These are phyloP conservation scores for Blastobotrys proliferans DNA, from an alignment of 1,139 yeast species.

Conservation along the genomic window DNA sequence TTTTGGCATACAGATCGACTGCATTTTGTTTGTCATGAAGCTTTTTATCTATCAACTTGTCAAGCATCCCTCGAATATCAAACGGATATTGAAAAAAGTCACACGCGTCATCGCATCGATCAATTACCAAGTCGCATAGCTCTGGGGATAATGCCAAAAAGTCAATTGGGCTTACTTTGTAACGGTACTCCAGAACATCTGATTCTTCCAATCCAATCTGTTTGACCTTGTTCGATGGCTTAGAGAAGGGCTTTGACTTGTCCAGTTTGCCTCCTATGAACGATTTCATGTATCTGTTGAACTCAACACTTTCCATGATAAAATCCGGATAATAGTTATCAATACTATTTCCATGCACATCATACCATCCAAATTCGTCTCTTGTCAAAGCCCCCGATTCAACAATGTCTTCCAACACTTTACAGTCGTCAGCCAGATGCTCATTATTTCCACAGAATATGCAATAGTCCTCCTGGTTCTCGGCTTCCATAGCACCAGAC, in stretches of 20 bases:
- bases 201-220: constrained; percentile 4
- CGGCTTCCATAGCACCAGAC: background rate
- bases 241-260: background rate
- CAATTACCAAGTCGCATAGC: constrained; percentile 10
- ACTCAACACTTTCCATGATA: constrained; percentile 11
- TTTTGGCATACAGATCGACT: background rate
- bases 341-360: constrained; percentile 5
- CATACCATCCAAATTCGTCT: constrained; percentile 6
- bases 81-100: constrained; percentile 13
- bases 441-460: constrained; percentile 10
- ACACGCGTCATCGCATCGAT: constrained; percentile 2
- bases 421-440: constrained; percentile 9
- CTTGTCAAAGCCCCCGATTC: constrained; percentile 8
- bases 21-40: background rate
- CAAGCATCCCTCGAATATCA: constrained; percentile 5
- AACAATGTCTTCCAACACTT: constrained; percentile 7
- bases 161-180: constrained; percentile 11
- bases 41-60: constrained; percentile 5
- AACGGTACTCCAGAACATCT: constrained; percentile 9
- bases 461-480: constrained; percentile 11
- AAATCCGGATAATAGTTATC: constrained; percentile 11
- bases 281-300: constrained; percentile 7
- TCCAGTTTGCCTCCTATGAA: constrained; percentile 6
- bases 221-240: background rate
- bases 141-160: constrained; percentile 13